These are phyloP conservation scores for Yamadazyma triangularis DNA, from an alignment of 1,139 yeast species.

Conservation along the genomic window DNA sequence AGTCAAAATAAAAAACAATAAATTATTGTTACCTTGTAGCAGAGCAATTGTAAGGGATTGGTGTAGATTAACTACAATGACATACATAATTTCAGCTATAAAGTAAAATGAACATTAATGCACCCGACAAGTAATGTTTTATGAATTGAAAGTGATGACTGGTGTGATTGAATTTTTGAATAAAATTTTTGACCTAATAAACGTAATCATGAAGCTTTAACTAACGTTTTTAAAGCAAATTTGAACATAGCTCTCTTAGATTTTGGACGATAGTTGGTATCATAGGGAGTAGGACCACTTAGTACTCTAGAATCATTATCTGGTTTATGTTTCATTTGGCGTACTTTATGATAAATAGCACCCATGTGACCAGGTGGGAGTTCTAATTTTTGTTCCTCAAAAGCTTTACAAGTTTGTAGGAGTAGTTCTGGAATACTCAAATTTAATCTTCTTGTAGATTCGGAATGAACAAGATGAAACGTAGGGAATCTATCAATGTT, in stretches of 20 bases:
- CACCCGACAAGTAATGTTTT: no score
- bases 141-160: no score
- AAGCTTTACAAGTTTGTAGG: background rate
- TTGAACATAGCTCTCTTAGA: background rate
- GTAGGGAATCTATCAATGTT: slow-evolving; percentile 11
- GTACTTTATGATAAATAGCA: background rate
- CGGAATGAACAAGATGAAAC: slow-evolving; percentile 6
- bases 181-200: no score
- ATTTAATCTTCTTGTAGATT: background rate
- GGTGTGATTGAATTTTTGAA: no score
- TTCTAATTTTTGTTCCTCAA: no score
- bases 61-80: no score
- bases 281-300: background rate
- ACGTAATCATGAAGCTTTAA: no score
- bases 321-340: background rate
- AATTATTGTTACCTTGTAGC: no score
- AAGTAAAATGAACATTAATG: no score
- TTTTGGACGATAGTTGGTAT: background rate
- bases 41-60: no score
- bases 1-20: no score
- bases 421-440: background rate
- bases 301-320: background rate
- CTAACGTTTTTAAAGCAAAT: background rate
- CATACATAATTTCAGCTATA: no score
- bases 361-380: background rate